phyloP scores from a whole-genome alignment of 2,329 filamentous ascomycete genomes.

The Aspergillus sp. region DNA sequence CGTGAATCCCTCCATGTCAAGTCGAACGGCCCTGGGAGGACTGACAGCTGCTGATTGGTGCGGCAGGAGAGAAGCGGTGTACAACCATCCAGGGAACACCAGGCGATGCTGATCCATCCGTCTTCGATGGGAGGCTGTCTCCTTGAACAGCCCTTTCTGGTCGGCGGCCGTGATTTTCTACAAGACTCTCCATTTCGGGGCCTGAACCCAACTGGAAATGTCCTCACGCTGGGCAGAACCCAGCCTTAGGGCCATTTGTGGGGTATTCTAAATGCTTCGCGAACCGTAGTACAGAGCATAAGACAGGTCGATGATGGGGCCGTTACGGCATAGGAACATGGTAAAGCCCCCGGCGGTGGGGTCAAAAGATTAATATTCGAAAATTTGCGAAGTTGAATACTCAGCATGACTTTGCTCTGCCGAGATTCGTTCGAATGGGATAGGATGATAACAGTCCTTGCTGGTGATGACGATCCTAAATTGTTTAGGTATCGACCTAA shows the following conservation, averaged over 20 bases:
- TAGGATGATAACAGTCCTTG: background rate
- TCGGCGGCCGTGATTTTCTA: background rate
- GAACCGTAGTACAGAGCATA: background rate
- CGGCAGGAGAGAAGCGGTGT: slow-evolving; percentile 29
- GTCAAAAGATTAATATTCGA: background rate
- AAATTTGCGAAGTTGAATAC: background rate
- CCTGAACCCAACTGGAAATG: background rate
- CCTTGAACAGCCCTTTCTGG: background rate
- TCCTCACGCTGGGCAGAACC: background rate
- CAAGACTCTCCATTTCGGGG: background rate
- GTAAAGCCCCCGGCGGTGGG: background rate
- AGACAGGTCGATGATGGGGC: background rate
- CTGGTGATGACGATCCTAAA: background rate
- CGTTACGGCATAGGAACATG: background rate
- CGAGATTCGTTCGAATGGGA: background rate
- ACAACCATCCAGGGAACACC: slow-evolving; percentile 12
- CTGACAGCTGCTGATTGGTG: slow-evolving; percentile 22
- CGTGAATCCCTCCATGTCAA: slow-evolving; percentile 9
- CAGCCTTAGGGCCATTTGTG: slow-evolving; percentile 1
- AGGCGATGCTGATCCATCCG: slow-evolving; percentile 18
- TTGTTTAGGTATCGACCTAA: background rate
- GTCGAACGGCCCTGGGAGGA: slow-evolving; percentile 3
- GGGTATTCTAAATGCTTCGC: slow-evolving; percentile 5
- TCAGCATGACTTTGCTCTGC: background rate
- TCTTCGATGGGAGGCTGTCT: slow-evolving; percentile 8